phyloP scores from a whole-genome alignment of 1,139 yeast species.

The Suhomyces bokatorum region DNA sequence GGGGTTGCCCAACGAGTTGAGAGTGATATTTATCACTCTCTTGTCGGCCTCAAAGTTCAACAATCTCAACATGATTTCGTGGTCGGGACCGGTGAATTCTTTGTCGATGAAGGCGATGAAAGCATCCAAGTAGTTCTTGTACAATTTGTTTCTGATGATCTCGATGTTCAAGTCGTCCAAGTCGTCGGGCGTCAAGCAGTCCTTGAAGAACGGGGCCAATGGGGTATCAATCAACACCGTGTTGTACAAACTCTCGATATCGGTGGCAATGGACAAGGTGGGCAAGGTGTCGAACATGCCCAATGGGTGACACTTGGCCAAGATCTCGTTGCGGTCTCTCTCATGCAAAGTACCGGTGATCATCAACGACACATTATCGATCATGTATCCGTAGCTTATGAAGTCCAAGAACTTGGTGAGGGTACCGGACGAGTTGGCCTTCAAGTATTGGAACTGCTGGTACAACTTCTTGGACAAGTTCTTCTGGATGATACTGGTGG shows the following conservation, averaged over 20 bases:
- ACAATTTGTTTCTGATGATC: constrained; percentile 85
- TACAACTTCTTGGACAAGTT: constrained; percentile 73
- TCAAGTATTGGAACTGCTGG: constrained; percentile 81
- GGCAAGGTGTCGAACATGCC: constrained; percentile 99
- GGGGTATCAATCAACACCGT: constrained; percentile 98
- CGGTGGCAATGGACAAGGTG: constrained; percentile 91
- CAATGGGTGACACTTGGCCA: constrained; percentile 89
- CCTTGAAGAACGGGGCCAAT: constrained; percentile 92
- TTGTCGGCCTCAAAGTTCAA: constrained; percentile 93
- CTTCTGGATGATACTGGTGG: constrained; percentile 83
- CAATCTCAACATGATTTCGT: constrained; percentile 74
- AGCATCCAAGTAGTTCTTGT: constrained; percentile 90
- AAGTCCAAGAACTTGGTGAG: constrained; percentile 82
- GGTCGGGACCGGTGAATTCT: constrained; percentile 72
- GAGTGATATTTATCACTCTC: constrained; percentile 85
- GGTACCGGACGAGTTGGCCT: constrained; percentile 80
- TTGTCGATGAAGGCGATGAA: constrained; percentile 65
- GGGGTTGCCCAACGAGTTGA: constrained; percentile 80
- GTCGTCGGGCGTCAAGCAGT: constrained; percentile 89
- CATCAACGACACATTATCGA: constrained; percentile 93
- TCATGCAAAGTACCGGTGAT: constrained; percentile 97
- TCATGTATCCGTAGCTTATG: constrained; percentile 96
- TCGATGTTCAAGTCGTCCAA: constrained; percentile 95
- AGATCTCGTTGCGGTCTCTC: constrained; percentile 82
- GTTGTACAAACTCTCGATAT: constrained; percentile 85